phyloP scores from a whole-genome alignment of 2,329 filamentous ascomycete species.

The Onygenales sp. region DNA sequence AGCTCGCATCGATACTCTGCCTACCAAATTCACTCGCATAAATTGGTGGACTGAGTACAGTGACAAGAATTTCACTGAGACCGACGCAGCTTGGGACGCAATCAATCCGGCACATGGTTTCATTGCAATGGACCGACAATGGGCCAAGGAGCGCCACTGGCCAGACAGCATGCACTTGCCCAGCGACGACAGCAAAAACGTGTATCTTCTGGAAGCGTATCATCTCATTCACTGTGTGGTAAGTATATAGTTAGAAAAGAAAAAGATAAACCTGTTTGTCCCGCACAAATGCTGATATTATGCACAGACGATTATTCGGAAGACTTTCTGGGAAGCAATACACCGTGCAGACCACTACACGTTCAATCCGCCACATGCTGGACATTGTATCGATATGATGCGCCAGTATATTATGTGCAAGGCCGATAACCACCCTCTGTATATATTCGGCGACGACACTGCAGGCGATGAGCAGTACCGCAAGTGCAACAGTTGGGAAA shows the following conservation, averaged over 20 bases:
- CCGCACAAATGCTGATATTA: no score
- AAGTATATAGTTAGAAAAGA: no score
- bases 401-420: slow-evolving; percentile 9
- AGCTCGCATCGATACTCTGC: no score
- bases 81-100: slow-evolving; percentile 13
- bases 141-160: slow-evolving; percentile 13
- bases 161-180: slow-evolving; percentile 13
- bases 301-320: slow-evolving; percentile 3
- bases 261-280: background rate
- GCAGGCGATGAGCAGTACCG: slow-evolving; percentile 8
- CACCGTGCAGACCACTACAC: no score
- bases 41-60: slow-evolving; percentile 1
- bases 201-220: slow-evolving; percentile 7
- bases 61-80: background rate
- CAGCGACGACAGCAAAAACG: slow-evolving; percentile 9
- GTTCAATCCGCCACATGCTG: no score
- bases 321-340: no score
- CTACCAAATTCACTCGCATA: background rate
- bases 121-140: slow-evolving; percentile 17
- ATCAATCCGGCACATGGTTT: slow-evolving; percentile 18
- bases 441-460: slow-evolving; percentile 1
- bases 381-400: slow-evolving; percentile 10
- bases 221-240: no score
- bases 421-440: slow-evolving; percentile 6
- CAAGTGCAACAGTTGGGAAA: slow-evolving; percentile 9